A percentile compares a stretch with the other conserved stretches of the same genome.
Evolutionary conservation across 169 alveolate species (phyloP).

Genomic region (Sarcocystis neurona): DNA sequence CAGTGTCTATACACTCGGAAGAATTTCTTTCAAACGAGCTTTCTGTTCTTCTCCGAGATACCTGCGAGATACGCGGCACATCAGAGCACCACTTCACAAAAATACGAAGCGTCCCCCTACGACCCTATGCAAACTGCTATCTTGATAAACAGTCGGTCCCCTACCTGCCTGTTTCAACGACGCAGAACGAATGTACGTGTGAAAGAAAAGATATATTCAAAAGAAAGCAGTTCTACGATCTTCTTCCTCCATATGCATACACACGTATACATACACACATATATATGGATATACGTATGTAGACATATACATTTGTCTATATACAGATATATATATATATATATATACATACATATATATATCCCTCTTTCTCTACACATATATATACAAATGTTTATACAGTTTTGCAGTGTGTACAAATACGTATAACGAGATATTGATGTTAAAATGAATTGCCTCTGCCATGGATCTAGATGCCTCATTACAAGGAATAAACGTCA

Average conservation of each 20-base stretch:
- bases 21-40: conserved; percentile 26
- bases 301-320: neutral
- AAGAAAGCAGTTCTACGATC: neutral
- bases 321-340: too few species aligned
- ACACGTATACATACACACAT: neutral
- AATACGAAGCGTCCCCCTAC: neutral
- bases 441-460: too few species aligned
- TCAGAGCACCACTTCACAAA: neutral
- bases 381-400: too few species aligned
- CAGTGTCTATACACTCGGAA: conserved; percentile 20
- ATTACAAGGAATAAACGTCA: too few species aligned
- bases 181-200: neutral
- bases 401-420: too few species aligned
- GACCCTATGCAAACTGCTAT: neutral
- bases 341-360: neutral
- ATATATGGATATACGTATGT: neutral
- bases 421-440: too few species aligned
- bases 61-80: conserved; percentile 8
- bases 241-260: neutral
- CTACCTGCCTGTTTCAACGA: neutral
- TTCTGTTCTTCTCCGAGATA: conserved; percentile 45
- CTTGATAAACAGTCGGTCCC: neutral
- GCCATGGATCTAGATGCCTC: too few species aligned
- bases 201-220: neutral
- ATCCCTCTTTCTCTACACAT: too few species aligned